A percentile compares a stretch with the other conserved stretches of the same genome.
Evolutionary conservation across 345 rosid genomes (phyloP).

Genomic region (Brassica rapa): DNA sequence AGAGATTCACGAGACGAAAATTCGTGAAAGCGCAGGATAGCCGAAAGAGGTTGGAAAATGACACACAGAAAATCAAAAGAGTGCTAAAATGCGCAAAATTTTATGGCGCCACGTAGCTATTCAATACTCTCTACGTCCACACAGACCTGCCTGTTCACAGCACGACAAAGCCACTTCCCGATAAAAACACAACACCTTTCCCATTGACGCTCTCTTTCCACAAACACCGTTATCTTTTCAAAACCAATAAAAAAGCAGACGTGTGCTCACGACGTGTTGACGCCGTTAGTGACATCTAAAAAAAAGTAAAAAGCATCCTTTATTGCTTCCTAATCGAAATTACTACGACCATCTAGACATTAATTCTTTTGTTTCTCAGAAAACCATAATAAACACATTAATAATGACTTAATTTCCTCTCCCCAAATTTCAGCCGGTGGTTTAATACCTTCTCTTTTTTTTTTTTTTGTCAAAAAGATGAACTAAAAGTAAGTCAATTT

Average conservation of each 20-base stretch:
- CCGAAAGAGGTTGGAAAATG: background rate
- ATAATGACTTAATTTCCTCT: background rate
- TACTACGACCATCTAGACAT: conserved; percentile 3
- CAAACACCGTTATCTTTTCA: conserved; percentile 51
- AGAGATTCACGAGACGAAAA: conserved; percentile 35
- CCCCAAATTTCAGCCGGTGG: background rate
- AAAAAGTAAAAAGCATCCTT: conserved; percentile 42
- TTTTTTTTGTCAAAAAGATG: background rate
- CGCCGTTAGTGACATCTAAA: conserved; percentile 47
- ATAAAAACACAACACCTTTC: conserved; percentile 64
- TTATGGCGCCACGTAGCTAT: conserved; percentile 31
- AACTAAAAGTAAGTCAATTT: background rate
- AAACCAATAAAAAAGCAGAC: conserved; percentile 32
- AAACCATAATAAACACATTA: background rate
- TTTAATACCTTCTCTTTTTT: background rate
- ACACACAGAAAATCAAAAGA: background rate
- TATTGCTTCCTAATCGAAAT: conserved; percentile 33
- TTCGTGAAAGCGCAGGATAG: conserved; percentile 37
- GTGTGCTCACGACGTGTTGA: conserved; percentile 21
- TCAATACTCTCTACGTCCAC: conserved; percentile 39
- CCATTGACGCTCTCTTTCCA: conserved; percentile 43
- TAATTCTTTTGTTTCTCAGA: conserved; percentile 11
- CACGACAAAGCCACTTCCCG: conserved; percentile 74
- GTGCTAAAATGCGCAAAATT: conserved; percentile 40
- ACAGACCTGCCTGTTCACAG: conserved; percentile 73